Base-by-base conservation (phyloP, 2,329 filamentous ascomycete genomes). In the Aplosporella prunicola region DNA sequence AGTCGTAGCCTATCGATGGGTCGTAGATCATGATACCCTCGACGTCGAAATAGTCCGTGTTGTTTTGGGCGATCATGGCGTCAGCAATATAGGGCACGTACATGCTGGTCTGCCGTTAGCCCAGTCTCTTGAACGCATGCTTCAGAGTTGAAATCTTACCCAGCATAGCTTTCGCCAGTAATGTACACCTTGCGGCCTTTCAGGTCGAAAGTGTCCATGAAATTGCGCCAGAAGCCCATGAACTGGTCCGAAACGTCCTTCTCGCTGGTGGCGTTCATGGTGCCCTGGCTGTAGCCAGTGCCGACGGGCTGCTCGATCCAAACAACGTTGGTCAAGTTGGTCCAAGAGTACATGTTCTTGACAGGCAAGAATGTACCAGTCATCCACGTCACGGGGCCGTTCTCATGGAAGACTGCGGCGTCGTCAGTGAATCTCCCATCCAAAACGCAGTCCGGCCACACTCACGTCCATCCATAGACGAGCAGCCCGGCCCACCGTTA, bases 141-240 rank as follows among this genome's bases (percentile, higher is more conserved):
- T 14, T 23, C 5, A 23, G 16, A 22, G 17, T 6, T 8, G 11
- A 20, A 7, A 22, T 53, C 47, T 37, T 52, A 56, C 17, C 45
- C 49, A 15, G 48, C 49, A 32, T 51, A 52, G 24, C 14, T 29
- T 36, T 55, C 51, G 17, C 54, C 53, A n/a, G 48, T 55, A 18
- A 58, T 35, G 36, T 55, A 59, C 23, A 74, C 62, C 47, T 72
- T 72, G 42, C 62, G 62, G 23, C 64, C 63, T n/a, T 67, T 55
- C 42, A 72, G 49, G n/a, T 58, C 58, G 45, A 74, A 75, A 2
- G 60, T 59, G 23, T 67, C 57, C 29, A 69, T 51, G 41, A 72
- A 74, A 46, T 72, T 72, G 53, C 64, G 62, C 57, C 56, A 66
- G 47, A 64, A 69, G 2, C 57, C 56, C 9, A 57, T 46, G 37